phyloP scores from a whole-genome alignment of 2,329 filamentous ascomycete genomes.

The Fusarium gaditjirri region DNA sequence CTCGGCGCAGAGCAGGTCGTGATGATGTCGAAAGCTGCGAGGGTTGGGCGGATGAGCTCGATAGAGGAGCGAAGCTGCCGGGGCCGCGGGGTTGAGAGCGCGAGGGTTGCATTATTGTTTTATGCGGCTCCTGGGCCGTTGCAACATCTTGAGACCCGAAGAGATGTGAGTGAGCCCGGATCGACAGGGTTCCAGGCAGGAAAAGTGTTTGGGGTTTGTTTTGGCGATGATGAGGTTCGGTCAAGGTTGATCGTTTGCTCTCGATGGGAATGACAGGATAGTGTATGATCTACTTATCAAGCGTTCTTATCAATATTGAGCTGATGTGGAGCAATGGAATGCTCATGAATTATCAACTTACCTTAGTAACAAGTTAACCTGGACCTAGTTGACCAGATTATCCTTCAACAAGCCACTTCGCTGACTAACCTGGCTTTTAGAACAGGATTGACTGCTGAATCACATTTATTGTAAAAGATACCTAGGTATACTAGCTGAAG shows the following conservation, averaged over 20 bases:
- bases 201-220: conserved; percentile 1
- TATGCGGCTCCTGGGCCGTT: conserved; percentile 42
- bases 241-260: background rate
- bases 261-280: background rate
- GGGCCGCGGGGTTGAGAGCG: conserved; percentile 60
- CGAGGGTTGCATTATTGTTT: conserved; percentile 59
- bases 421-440: conserved; percentile 13
- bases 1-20: conserved; percentile 50
- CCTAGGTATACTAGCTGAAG: background rate
- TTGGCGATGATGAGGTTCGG: background rate
- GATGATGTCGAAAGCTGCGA: conserved; percentile 44
- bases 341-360: background rate
- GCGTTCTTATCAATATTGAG: conserved; percentile 19
- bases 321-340: background rate
- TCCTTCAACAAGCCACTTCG: conserved; percentile 6
- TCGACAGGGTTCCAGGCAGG: background rate
- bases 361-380: background rate
- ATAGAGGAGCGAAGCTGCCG: conserved; percentile 67
- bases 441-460: background rate
- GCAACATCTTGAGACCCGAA: conserved; percentile 56
- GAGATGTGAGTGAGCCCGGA: conserved; percentile 7
- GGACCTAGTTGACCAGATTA: background rate
- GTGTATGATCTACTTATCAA: background rate
- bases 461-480: background rate
- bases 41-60: conserved; percentile 47